phyloP scores from a whole-genome alignment of 192 early-diverging fungal genomes.

The Coemansia sp. region DNA sequence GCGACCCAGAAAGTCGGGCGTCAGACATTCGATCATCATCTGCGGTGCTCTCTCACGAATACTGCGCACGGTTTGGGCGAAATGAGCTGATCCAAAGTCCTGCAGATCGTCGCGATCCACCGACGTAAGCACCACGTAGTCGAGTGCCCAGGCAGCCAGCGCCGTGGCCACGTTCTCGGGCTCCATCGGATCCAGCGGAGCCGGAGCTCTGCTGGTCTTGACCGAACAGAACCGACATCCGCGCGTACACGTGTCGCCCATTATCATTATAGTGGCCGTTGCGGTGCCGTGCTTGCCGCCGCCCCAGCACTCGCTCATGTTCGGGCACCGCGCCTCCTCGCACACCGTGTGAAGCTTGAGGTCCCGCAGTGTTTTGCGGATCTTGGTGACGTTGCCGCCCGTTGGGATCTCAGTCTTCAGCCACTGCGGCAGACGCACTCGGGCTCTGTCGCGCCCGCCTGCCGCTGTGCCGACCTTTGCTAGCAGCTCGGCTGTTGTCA shows the following conservation, averaged over 20 bases:
- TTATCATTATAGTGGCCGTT: constrained; percentile 98
- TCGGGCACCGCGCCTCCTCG: constrained; percentile 96
- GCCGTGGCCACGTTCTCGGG: constrained; percentile 93
- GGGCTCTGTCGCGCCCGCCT: constrained; percentile 6
- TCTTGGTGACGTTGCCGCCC: constrained; percentile 73
- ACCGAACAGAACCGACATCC: constrained; percentile 98
- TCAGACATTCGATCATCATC: constrained; percentile 94
- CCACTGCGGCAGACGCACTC: constrained; percentile 79
- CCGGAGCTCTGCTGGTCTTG: constrained; percentile 87
- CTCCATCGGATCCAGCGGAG: constrained; percentile 83
- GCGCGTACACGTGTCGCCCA: constrained; percentile 98
- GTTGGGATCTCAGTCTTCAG: constrained; percentile 91
- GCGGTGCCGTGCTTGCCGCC: constrained; percentile 93
- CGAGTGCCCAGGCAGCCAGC: constrained; percentile 91
- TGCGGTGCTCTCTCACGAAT: constrained; percentile 87
- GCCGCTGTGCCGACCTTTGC: constrained; percentile 20
- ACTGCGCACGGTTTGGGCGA: constrained; percentile 86
- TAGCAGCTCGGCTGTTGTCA: constrained; percentile 35
- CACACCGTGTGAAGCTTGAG: constrained; percentile 96
- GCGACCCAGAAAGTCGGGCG: constrained; percentile 88
- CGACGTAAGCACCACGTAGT: constrained; percentile 96
- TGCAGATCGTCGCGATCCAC: constrained; percentile 95
- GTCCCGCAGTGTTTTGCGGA: constrained; percentile 91
- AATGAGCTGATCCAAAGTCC: constrained; percentile 91
- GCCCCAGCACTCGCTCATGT: constrained; percentile 99